Evolutionary conservation across 2,329 filamentous ascomycete species (phyloP).

Genomic region (Pseudogymnoascus sp.): DNA sequence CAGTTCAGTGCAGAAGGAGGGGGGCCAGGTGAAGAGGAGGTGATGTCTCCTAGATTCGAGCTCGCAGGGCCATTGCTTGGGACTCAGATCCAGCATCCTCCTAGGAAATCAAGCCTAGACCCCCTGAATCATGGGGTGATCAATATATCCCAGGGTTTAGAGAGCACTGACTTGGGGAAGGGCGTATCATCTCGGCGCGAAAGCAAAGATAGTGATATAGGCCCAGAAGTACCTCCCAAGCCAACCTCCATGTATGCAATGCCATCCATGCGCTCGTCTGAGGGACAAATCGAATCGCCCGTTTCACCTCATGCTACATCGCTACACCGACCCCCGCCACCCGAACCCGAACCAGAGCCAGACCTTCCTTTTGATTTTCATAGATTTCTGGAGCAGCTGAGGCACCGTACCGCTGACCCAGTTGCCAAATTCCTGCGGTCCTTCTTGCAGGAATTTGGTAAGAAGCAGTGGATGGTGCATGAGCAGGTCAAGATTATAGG

Average conservation of each 20-base stretch:
- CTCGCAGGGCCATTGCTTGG: slow-evolving; percentile 69
- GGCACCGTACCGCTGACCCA: slow-evolving; percentile 95
- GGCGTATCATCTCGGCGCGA: slow-evolving; percentile 13
- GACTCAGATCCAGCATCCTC: slow-evolving; percentile 61
- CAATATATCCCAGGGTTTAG: slow-evolving; percentile 21
- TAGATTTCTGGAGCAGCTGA: slow-evolving; percentile 87
- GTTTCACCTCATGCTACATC: slow-evolving; percentile 37
- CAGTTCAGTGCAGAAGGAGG: slow-evolving; percentile 75
- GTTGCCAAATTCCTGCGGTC: slow-evolving; percentile 93
- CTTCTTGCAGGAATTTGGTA: slow-evolving; percentile 88
- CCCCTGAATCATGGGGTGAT: slow-evolving; percentile 38
- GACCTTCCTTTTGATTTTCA: slow-evolving; percentile 93
- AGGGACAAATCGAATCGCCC: slow-evolving; percentile 33
- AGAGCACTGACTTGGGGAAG: slow-evolving; percentile 18
- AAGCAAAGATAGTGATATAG: slow-evolving; percentile 24
- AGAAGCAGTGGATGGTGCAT: slow-evolving; percentile 99
- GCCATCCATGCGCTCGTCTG: slow-evolving; percentile 15
- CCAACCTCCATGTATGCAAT: slow-evolving; percentile 26
- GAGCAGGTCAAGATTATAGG: slow-evolving; percentile 98
- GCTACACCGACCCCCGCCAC: slow-evolving; percentile 55
- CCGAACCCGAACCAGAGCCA: slow-evolving; percentile 70
- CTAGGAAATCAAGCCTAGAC: slow-evolving; percentile 79
- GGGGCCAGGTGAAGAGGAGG: slow-evolving; percentile 66
- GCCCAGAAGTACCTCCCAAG: slow-evolving; percentile 35
- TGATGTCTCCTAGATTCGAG: slow-evolving; percentile 85